Evolutionary conservation across 352 stramenopile species (phyloP).

Genomic region (Phytophthora megakarya): DNA sequence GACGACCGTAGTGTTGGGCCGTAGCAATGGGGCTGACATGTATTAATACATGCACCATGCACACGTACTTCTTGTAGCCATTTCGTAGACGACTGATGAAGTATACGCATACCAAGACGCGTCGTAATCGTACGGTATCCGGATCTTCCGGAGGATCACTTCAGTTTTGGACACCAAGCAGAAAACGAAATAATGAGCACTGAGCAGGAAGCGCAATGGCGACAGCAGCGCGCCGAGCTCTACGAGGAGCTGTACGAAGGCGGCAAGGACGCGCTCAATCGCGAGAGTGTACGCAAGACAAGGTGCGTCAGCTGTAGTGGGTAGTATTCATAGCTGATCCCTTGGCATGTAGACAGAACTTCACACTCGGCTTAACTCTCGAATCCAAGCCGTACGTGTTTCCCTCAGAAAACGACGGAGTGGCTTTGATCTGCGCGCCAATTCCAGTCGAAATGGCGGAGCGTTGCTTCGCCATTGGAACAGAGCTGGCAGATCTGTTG

Average conservation of each 20-base stretch:
- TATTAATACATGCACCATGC: not conserved
- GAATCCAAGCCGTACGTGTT: slow-evolving; percentile 58
- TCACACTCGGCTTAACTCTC: slow-evolving; percentile 41
- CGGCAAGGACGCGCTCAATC: slow-evolving; percentile 44
- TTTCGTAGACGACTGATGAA: slow-evolving; percentile 16
- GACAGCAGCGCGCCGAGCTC: slow-evolving; percentile 41
- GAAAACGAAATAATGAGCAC: slow-evolving; percentile 31
- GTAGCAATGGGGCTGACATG: not conserved
- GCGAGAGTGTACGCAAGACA: slow-evolving; percentile 40
- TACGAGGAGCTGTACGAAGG: slow-evolving; percentile 44
- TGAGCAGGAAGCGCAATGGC: slow-evolving; percentile 48
- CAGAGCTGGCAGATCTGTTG: slow-evolving; percentile 51
- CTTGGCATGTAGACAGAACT: slow-evolving; percentile 34
- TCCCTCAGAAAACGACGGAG: slow-evolving; percentile 44
- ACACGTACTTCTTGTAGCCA: slow-evolving; percentile 2
- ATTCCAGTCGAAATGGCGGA: slow-evolving; percentile 45
- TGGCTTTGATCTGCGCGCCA: slow-evolving; percentile 55
- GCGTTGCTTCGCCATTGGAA: slow-evolving; percentile 44
- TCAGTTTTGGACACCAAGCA: slow-evolving; percentile 32
- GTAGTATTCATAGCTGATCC: not conserved
- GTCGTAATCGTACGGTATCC: not conserved
- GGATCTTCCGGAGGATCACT: slow-evolving; percentile 5
- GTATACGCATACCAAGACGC: not conserved
- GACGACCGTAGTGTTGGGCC: slow-evolving; percentile 39
- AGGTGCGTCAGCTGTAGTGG: slow-evolving; percentile 29